Conservation (phyloP, 441 rosid genomes). For the Pelargonium citronellum region DNA sequence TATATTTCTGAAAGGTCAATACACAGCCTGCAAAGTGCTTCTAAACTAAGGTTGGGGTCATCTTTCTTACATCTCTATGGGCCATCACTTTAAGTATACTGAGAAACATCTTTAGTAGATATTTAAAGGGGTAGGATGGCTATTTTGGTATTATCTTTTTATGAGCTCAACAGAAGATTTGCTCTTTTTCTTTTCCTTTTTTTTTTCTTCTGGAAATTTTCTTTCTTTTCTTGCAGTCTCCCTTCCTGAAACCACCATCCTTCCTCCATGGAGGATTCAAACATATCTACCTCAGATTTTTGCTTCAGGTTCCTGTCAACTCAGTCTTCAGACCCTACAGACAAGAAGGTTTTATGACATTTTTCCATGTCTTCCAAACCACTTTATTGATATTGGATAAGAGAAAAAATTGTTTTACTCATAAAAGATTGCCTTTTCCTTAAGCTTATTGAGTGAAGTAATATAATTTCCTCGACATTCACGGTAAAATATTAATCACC, state of each 20-base stretch:
- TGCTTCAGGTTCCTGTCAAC: constrained; percentile 1
- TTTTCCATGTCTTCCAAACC: background rate
- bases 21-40: background rate
- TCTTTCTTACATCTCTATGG: constrained; percentile 6
- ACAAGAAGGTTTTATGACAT: background rate
- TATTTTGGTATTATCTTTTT: background rate
- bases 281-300: background rate
- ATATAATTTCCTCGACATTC: background rate
- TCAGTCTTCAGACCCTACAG: background rate
- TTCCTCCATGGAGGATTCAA: constrained; percentile 4
- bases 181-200: background rate
- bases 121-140: background rate
- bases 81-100: background rate
- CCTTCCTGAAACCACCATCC: constrained; percentile 3
- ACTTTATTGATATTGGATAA: background rate
- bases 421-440: background rate
- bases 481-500: background rate
- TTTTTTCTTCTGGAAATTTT: background rate
- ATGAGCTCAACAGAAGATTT: background rate
- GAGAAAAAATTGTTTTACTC: constrained; percentile 6
- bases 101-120: background rate
- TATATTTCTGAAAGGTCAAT: background rate
- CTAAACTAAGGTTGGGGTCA: background rate
- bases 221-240: background rate
- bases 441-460: background rate